phyloP scores from a whole-genome alignment of 2,329 filamentous ascomycete genomes.

The Fusarium chuoi region DNA sequence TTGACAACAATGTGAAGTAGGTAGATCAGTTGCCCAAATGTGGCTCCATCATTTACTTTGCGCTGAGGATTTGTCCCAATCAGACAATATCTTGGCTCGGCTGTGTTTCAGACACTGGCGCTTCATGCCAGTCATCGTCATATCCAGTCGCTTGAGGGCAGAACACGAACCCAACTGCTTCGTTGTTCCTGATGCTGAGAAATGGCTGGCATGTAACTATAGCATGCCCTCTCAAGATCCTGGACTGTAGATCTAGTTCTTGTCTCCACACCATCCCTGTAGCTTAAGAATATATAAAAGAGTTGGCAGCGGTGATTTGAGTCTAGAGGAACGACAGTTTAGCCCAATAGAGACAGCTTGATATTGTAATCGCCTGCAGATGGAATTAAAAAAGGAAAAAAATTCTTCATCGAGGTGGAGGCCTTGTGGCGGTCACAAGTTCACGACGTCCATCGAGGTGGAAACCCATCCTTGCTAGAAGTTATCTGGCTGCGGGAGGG shows the following conservation, averaged over 20 bases:
- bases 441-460: slow-evolving; percentile 39
- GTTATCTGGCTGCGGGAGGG: slow-evolving; percentile 31
- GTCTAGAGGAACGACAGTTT: slow-evolving; percentile 17
- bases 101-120: slow-evolving; percentile 7
- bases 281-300: slow-evolving; percentile 16
- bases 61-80: slow-evolving; percentile 4
- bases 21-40: slow-evolving; percentile 2
- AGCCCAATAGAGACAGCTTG: slow-evolving; percentile 20
- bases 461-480: slow-evolving; percentile 36
- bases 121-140: slow-evolving; percentile 2
- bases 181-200: slow-evolving; percentile 4
- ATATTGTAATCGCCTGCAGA: slow-evolving; percentile 17
- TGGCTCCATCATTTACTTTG: slow-evolving; percentile 16
- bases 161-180: slow-evolving; percentile 4
- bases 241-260: slow-evolving; percentile 44
- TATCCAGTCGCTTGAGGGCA: slow-evolving; percentile 2
- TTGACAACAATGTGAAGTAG: slow-evolving; percentile 14
- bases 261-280: slow-evolving; percentile 36
- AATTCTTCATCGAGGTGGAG: slow-evolving; percentile 44
- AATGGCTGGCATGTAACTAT: slow-evolving; percentile 1
- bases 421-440: slow-evolving; percentile 38
- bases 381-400: slow-evolving; percentile 26
- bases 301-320: slow-evolving; percentile 25
- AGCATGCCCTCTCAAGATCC: slow-evolving; percentile 34
- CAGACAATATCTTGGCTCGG: slow-evolving; percentile 9